Evolutionary conservation across 1,284 basidiomycete genomes (phyloP), one percentile per base, ranked within the genome.

Genomic region (Phenoliferia sp.): DNA sequence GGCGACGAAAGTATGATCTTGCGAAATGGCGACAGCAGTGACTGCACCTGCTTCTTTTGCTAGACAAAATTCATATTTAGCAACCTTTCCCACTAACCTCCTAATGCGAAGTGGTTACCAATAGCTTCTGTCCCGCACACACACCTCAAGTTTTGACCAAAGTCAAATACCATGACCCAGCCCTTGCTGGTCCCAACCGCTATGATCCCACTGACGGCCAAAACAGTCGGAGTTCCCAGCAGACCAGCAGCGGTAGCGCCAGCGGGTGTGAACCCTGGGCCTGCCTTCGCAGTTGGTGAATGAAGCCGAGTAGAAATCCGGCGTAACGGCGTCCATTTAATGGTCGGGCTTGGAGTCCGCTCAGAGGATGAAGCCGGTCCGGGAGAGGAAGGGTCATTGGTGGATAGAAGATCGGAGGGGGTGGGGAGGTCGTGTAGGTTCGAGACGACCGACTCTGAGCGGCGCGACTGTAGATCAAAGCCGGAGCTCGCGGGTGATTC

Each of bases 1-100:
- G 0, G 90, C 95, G 59, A 98, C 82, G 78, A 88, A 98, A 0
- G 94, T 95, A 74, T 94, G 91, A 77, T 99, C 96, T 71, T 91
- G 88, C 3, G 94, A 97, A 61, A 99, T 82, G 2, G 92, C 88
- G 5, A 99, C 80, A 0, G 94, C 89, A 7, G 92, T 96, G 22
- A 96, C 92, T n/a, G 90, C 80, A 19, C 93, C 92, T 22, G 87
- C 81, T 15, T 82, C 79, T 75, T 82, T 85, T 58, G 82, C 88
- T 89, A 78, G 35, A 28, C 10, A 54, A 15, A 7, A 5, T 33
- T 19, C 32, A 17, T 44, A 22, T 33, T 73, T 19, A 22, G 32
- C 55, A 57, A 33, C 63, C 62, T 68, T 61, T 19, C 39, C 39
- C 39, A 22, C 12, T 28, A 54, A 26, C 52, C 10, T 28, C 10